Conservation (phyloP, 805 yeast genomes). For the Metahyphopichia silvanorum region DNA sequence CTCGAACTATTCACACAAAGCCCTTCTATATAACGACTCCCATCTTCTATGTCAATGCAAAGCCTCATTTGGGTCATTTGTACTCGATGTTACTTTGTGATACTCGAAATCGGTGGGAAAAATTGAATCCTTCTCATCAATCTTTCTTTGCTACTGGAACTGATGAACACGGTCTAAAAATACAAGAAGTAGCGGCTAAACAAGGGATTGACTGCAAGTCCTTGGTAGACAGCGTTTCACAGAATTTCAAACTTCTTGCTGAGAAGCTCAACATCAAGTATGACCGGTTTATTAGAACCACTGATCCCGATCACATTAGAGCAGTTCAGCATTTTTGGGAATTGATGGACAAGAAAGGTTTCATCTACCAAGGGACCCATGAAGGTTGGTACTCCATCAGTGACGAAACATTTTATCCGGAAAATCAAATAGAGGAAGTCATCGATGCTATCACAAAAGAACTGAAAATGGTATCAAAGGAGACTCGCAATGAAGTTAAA, state of each 20-base stretch:
- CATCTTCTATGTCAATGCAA: slow-evolving; percentile 93
- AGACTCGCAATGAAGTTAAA: slow-evolving; percentile 72
- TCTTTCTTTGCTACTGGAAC: slow-evolving; percentile 82
- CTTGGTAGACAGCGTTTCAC: slow-evolving; percentile 70
- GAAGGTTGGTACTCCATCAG: slow-evolving; percentile 93
- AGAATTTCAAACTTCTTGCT: slow-evolving; percentile 65
- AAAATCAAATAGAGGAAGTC: slow-evolving; percentile 56
- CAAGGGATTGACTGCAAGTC: slow-evolving; percentile 47
- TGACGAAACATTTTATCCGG: slow-evolving; percentile 93
- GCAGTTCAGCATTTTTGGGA: slow-evolving; percentile 75
- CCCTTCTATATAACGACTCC: slow-evolving; percentile 76
- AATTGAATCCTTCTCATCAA: slow-evolving; percentile 25
- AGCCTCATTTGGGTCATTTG: slow-evolving; percentile 90
- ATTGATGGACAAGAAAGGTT: slow-evolving; percentile 52
- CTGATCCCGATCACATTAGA: slow-evolving; percentile 71
- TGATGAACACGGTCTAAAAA: slow-evolving; percentile 95
- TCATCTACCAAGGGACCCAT: slow-evolving; percentile 79
- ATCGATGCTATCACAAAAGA: slow-evolving; percentile 21
- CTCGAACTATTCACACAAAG: slow-evolving; percentile 7
- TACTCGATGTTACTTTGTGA: slow-evolving; percentile 87
- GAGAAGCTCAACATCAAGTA: slow-evolving; percentile 51
- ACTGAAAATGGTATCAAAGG: slow-evolving; percentile 47
- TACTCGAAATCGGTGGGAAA: slow-evolving; percentile 71
- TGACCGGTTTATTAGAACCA: slow-evolving; percentile 85
- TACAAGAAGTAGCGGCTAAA: slow-evolving; percentile 76